A percentile compares a stretch with the other conserved stretches of the same genome.
Conservation (phyloP, 2,329 filamentous ascomycete species). For the Cercospora zeae-maydis region DNA sequence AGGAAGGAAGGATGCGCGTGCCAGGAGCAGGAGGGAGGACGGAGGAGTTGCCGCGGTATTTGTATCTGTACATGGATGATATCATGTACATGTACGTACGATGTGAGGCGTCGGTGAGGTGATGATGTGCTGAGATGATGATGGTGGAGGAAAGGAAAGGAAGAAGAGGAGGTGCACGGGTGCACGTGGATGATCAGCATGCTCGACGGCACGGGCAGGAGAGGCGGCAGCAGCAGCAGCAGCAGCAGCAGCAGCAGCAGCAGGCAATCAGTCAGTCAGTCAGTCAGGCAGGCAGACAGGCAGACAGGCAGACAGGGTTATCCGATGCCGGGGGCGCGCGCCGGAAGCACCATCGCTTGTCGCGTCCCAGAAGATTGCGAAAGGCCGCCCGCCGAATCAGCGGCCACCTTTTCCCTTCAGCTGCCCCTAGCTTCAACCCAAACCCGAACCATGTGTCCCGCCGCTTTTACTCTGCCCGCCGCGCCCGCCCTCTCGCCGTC, state of each 20-base stretch:
- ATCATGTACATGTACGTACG: too few relatives aligned
- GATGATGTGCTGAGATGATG: not conserved
- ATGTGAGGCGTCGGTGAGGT: too few relatives aligned
- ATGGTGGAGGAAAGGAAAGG: not conserved
- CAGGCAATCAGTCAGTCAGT: too few relatives aligned
- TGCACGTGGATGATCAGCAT: not conserved
- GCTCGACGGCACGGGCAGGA: not conserved
- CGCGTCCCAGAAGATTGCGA: slow-evolving; percentile 1
- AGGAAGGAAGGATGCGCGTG: too few relatives aligned
- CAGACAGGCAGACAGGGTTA: not conserved
- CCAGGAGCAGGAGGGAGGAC: not conserved
- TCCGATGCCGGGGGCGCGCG: not conserved
- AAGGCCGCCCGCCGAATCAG: not conserved
- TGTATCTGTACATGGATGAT: too few relatives aligned
- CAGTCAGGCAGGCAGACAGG: not conserved
- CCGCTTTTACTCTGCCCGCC: not conserved
- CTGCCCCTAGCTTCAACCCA: not conserved
- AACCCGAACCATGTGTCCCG: not conserved
- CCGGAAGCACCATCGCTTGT: not conserved
- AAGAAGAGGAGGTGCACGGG: not conserved
- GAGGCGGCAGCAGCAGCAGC: not conserved
- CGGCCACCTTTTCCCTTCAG: not conserved
- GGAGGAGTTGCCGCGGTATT: not conserved
- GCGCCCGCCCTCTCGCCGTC: not conserved
- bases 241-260: too few relatives aligned